Percentiles rank a stretch among this genome's conserved stretches.
These are phyloP conservation scores for Brassica rapa DNA, from an alignment of 345 rosid genomes.

Conservation along the genomic window DNA sequence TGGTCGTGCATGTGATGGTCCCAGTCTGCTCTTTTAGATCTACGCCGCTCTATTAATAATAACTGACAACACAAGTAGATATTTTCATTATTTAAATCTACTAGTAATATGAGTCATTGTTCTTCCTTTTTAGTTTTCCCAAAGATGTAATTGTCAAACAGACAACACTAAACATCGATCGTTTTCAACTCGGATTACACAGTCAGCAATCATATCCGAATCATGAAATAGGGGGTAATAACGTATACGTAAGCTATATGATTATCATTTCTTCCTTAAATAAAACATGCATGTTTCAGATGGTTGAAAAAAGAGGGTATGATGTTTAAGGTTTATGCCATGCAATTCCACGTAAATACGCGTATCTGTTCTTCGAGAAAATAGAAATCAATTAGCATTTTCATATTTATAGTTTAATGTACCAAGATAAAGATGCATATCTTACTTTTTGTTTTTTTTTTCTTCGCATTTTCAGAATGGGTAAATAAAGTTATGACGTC, in stretches of 20 bases:
- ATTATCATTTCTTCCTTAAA: neutral
- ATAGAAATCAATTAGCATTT: neutral
- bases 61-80: neutral
- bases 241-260: neutral
- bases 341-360: neutral
- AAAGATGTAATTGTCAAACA: neutral
- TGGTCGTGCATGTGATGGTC: neutral
- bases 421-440: neutral
- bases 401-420: neutral
- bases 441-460: neutral
- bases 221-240: neutral
- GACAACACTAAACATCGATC: neutral
- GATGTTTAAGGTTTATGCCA: neutral
- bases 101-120: neutral
- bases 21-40: neutral
- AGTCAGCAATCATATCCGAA: neutral
- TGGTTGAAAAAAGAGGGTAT: neutral
- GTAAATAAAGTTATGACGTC: neutral
- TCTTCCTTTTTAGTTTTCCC: neutral
- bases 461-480: neutral
- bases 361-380: neutral
- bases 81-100: neutral
- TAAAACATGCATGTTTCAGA: neutral
- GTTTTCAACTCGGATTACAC: neutral
- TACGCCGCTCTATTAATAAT: neutral